phyloP scores from a whole-genome alignment of 768 basidiomycete genomes.

The Cubamyces sp. region DNA sequence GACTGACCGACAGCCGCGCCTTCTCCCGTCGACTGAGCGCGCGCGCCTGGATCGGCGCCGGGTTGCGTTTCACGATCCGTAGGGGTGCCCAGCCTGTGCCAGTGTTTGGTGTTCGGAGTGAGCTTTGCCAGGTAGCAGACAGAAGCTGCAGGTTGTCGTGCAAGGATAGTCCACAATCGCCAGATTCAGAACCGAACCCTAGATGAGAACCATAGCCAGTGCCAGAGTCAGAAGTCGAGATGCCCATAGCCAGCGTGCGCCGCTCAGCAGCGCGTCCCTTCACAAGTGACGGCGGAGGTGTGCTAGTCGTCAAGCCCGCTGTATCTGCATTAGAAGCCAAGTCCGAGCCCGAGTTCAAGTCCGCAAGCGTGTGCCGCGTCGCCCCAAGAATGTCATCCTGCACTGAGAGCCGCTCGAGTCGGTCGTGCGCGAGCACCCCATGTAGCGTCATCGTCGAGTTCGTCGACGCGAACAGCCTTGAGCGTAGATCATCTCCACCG shows the following conservation, averaged over 20 bases:
- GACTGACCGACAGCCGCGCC: slow-evolving; percentile 1
- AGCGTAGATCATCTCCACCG: not conserved
- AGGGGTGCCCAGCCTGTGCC: slow-evolving; percentile 8
- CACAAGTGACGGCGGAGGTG: not conserved
- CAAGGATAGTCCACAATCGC: not conserved
- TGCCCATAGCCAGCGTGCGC: not conserved
- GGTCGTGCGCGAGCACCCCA: not conserved
- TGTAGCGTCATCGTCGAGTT: no score
- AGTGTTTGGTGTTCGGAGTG: not conserved
- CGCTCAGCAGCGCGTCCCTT: not conserved
- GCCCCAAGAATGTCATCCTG: slow-evolving; percentile 10
- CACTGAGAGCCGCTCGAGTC: slow-evolving; percentile 16
- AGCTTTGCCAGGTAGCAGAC: not conserved
- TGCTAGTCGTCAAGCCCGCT: slow-evolving; percentile 6
- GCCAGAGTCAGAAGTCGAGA: not conserved
- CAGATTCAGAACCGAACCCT: not conserved
- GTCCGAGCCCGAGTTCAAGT: not conserved
- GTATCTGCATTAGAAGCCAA: not conserved
- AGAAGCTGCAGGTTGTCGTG: not conserved
- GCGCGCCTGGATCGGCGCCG: not conserved
- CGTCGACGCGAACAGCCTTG: not conserved
- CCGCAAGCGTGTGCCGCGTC: slow-evolving; percentile 1
- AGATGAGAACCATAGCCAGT: not conserved
- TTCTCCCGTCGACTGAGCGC: not conserved
- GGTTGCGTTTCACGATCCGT: not conserved